Evolutionary conservation across 108 stramenopile genomes (phyloP).

Genomic region (Skeletonema costatum): DNA sequence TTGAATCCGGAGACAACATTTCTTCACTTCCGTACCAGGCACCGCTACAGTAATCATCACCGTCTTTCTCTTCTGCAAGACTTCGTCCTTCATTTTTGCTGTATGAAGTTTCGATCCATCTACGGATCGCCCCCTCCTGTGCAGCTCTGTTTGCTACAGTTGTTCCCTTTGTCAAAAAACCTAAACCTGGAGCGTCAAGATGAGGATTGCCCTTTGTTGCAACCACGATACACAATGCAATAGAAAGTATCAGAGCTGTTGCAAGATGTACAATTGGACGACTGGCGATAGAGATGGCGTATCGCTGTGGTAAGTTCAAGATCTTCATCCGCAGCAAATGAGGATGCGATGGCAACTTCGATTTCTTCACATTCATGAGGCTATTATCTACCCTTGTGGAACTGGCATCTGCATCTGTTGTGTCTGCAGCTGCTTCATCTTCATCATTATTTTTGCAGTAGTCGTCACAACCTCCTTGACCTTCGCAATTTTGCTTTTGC

Average conservation of each 20-base stretch:
- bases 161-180: slow-evolving; percentile 58
- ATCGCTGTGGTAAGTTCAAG: neutral
- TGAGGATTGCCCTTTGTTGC: slow-evolving; percentile 50
- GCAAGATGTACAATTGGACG: neutral
- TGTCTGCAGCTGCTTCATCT: neutral
- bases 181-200: slow-evolving; percentile 42
- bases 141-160: slow-evolving; percentile 49
- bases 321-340: neutral
- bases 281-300: slow-evolving; percentile 11
- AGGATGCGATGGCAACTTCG: neutral
- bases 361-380: neutral
- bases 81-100: slow-evolving; percentile 37
- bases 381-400: neutral
- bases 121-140: slow-evolving; percentile 25
- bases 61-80: slow-evolving; percentile 29
- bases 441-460: neutral
- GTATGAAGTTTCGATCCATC: slow-evolving; percentile 45
- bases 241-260: slow-evolving; percentile 1
- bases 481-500: neutral
- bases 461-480: neutral
- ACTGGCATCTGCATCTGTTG: neutral
- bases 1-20: neutral
- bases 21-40: slow-evolving; percentile 9
- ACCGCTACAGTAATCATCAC: slow-evolving; percentile 2
- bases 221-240: neutral